Evolutionary conservation across 805 yeast species (phyloP).

Genomic region (Saturnispora sanitii): DNA sequence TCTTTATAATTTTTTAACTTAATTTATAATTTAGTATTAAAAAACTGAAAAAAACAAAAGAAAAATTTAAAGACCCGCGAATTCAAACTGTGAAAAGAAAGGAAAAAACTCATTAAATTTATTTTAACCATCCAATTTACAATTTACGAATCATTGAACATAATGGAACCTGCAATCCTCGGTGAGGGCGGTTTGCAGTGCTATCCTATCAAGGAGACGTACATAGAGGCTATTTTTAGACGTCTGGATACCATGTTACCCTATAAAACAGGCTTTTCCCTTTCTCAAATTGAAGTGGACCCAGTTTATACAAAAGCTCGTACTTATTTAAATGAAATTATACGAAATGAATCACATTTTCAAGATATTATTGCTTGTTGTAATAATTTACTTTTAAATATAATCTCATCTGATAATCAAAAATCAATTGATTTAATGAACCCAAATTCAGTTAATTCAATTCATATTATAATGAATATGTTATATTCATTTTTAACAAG

Average conservation of each 20-base stretch:
- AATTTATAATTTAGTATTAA: too few relatives aligned
- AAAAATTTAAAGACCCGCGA: too few relatives aligned
- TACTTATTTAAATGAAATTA: constrained; percentile 26
- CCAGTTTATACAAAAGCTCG: constrained; percentile 27
- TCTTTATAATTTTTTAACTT: too few relatives aligned
- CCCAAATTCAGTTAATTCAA: constrained; percentile 12
- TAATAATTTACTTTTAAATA: constrained; percentile 8
- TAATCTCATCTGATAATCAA: constrained; percentile 2
- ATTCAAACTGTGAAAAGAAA: too few relatives aligned
- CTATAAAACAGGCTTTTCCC: constrained; percentile 26
- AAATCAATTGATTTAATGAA: constrained; percentile 14
- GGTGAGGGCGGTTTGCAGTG: not conserved
- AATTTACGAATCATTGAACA: not conserved
- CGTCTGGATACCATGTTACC: constrained; percentile 30
- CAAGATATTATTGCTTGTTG: constrained; percentile 22
- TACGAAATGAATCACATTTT: constrained; percentile 18
- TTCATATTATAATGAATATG: constrained; percentile 4
- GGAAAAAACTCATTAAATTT: too few relatives aligned
- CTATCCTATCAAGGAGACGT: constrained; percentile 6
- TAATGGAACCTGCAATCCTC: constrained; percentile 1
- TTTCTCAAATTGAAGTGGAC: constrained; percentile 30
- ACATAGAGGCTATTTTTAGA: constrained; percentile 27
- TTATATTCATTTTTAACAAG: constrained; percentile 29
- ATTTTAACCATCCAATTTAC: not conserved
- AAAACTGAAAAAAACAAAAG: too few relatives aligned